Evolutionary conservation across 208 protist genomes (phyloP), one percentile per base, ranked within the genome.

Genomic region (Porcisia deanei): DNA sequence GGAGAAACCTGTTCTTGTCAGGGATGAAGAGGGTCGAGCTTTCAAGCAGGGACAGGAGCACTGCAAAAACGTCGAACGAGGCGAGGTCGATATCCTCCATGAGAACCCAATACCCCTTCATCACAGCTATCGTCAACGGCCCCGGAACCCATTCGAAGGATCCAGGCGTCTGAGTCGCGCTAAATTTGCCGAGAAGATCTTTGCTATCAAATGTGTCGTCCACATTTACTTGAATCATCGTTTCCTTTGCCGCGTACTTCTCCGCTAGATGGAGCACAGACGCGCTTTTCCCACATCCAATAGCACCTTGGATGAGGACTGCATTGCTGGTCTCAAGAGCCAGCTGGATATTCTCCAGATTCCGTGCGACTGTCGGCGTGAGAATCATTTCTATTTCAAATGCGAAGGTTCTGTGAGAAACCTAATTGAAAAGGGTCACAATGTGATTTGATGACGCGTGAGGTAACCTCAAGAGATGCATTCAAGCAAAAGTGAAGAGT

Each of bases 61-160:
- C 94, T 0, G 98, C 97, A 39, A 99, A 91, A 2, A 99, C 97
- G 68, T 99, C 99, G 69, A 99, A 92, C 4, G 98, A 99, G 18
- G 99, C 98, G 16, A 99, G 83, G 85, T 99, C 99, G 63, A 99
- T 97, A 86, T 99, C 99, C 73, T 99, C 99, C 80, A 99, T 98
- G 14, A 99, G 70, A 69, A 99, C 90, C 99, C 99, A 99, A 58
- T 91, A 88, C 5, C 99, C 99, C 57, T 99, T 88, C 75, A 87
- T 55, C 12, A 99, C 98, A 14, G 99, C 98, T 34, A 94, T 85
- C 45, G 98, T 98, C 60, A 99, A 82, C 18, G 97, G 97, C 41
- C 99, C 99, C n/a, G 96, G 80, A 69, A 99, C 90, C 98, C 98
- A 99, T 52, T 96, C 89, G 83, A 99, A 99, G 49, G 99, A 86